Evolutionary conservation across 805 yeast genomes (phyloP).

Genomic region (Nematodospora valgi): DNA sequence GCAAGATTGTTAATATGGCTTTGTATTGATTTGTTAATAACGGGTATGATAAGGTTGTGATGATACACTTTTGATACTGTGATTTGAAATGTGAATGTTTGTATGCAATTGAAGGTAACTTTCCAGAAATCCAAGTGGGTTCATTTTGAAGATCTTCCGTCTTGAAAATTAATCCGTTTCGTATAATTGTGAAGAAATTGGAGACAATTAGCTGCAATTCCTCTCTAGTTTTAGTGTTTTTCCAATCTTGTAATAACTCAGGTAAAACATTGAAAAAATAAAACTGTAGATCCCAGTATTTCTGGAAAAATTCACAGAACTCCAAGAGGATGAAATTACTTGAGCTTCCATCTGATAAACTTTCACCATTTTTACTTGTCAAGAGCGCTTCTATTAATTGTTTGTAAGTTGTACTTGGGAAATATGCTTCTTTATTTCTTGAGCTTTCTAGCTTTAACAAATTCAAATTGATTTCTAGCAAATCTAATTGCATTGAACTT

Average conservation of each 20-base stretch:
- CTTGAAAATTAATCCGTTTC: conserved; percentile 20
- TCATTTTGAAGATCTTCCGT: conserved; percentile 21
- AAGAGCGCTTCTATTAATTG: conserved; percentile 33
- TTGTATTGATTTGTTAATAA: conserved; percentile 59
- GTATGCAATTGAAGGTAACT: conserved; percentile 33
- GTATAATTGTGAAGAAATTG: conserved; percentile 39
- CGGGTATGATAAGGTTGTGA: conserved; percentile 50
- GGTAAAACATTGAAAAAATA: conserved; percentile 58
- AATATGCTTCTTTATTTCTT: conserved; percentile 55
- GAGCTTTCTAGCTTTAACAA: conserved; percentile 54
- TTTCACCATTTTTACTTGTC: conserved; percentile 29
- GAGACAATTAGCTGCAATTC: conserved; percentile 28
- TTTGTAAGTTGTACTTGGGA: conserved; percentile 55
- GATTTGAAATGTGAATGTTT: conserved; percentile 49
- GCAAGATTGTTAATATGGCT: conserved; percentile 63
- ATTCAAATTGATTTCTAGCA: conserved; percentile 53
- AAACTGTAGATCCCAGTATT: conserved; percentile 75
- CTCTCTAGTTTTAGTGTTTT: conserved; percentile 13
- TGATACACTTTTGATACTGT: conserved; percentile 69
- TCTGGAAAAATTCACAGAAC: conserved; percentile 50
- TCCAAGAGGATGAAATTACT: conserved; percentile 50
- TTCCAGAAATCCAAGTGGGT: conserved; percentile 27
- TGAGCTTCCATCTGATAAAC: conserved; percentile 44
- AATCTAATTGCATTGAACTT: conserved; percentile 49
- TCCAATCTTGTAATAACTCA: conserved; percentile 20